A percentile compares a stretch with the other conserved stretches of the same genome.
Conservation (phyloP, 768 basidiomycete species). For the Tricholoma furcatifolium region DNA sequence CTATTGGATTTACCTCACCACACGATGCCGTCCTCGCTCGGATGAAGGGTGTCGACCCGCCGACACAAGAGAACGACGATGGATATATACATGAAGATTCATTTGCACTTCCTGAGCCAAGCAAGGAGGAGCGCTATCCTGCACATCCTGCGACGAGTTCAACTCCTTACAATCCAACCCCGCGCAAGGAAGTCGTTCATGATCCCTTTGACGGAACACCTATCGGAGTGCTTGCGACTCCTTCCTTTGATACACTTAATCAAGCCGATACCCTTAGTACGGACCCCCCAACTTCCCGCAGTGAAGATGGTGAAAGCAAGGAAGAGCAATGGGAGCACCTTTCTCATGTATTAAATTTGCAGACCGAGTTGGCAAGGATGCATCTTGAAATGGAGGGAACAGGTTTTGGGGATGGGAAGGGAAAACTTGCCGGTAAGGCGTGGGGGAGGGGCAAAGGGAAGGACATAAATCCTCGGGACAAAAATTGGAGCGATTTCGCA, state of each 20-base stretch:
- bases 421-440: slow-evolving; percentile 36
- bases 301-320: slow-evolving; percentile 27
- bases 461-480: slow-evolving; percentile 11
- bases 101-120: not conserved
- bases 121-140: not conserved
- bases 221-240: slow-evolving; percentile 34
- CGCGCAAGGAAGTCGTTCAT: slow-evolving; percentile 21
- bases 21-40: slow-evolving; percentile 65
- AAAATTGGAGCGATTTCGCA: slow-evolving; percentile 1
- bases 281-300: not conserved
- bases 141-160: not conserved
- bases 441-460: slow-evolving; percentile 24
- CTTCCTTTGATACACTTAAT: slow-evolving; percentile 9
- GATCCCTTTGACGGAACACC: slow-evolving; percentile 51
- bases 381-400: slow-evolving; percentile 76
- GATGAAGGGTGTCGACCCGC: slow-evolving; percentile 33
- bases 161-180: slow-evolving; percentile 5
- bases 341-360: slow-evolving; percentile 66
- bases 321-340: slow-evolving; percentile 68
- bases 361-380: slow-evolving; percentile 69
- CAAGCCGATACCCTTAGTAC: slow-evolving; percentile 8
- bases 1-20: slow-evolving; percentile 41
- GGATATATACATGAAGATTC: slow-evolving; percentile 11
- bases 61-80: slow-evolving; percentile 8
- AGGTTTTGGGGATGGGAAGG: slow-evolving; percentile 33